These are phyloP conservation scores for Geoglossum cookeanum DNA, from an alignment of 2,329 filamentous ascomycete genomes.

Conservation along the genomic window DNA sequence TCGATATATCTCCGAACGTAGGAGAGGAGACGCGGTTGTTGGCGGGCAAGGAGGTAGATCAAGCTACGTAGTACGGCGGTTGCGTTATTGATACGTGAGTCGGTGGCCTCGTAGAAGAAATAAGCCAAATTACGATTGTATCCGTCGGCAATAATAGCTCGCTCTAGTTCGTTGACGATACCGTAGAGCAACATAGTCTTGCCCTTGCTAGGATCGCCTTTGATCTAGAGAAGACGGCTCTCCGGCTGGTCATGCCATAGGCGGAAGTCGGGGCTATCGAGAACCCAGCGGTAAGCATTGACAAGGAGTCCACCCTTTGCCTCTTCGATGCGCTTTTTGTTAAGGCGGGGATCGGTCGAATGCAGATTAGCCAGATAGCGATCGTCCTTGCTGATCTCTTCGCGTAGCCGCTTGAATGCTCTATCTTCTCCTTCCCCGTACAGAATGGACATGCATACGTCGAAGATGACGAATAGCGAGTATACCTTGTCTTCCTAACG, in stretches of 20 bases:
- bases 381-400: too few relatives aligned
- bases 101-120: slow-evolving; percentile 12
- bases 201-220: too few relatives aligned
- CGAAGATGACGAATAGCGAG: too few relatives aligned
- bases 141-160: slow-evolving; percentile 1
- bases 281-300: slow-evolving; percentile 21
- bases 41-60: slow-evolving; percentile 20
- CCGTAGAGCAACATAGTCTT: too few relatives aligned
- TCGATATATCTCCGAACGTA: slow-evolving; percentile 20
- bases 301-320: slow-evolving; percentile 18
- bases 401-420: too few relatives aligned
- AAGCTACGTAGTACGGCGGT: too few relatives aligned
- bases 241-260: slow-evolving; percentile 12
- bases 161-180: slow-evolving; percentile 15
- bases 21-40: slow-evolving; percentile 17
- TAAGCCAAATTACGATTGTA: too few relatives aligned
- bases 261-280: slow-evolving; percentile 13
- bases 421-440: too few relatives aligned
- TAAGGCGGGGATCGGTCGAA: slow-evolving; percentile 16
- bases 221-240: slow-evolving; percentile 16
- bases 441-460: too few relatives aligned
- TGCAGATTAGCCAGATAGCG: too few relatives aligned
- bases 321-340: slow-evolving; percentile 20
- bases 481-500: too few relatives aligned
- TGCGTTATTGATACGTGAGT: slow-evolving; percentile 9